Percentiles rank a stretch among this genome's conserved stretches.
These are phyloP conservation scores for Neoboletus magnificus DNA, from an alignment of 768 basidiomycete species.

Conservation along the genomic window DNA sequence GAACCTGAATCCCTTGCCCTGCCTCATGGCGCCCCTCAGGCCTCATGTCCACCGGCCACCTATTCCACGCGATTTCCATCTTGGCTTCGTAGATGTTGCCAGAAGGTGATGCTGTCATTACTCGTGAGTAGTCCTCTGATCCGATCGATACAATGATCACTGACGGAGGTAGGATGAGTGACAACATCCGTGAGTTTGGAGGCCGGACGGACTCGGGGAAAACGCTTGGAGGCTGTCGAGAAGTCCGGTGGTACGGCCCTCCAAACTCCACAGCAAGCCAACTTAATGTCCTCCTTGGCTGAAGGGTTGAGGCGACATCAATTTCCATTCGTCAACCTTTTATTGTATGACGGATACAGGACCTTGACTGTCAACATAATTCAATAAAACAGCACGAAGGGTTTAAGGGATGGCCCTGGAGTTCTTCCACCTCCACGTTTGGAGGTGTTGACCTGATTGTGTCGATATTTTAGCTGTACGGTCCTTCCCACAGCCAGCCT, in stretches of 20 bases:
- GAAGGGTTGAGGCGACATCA: background rate
- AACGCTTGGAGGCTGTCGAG: background rate
- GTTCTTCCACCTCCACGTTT: background rate
- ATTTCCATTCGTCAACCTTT: background rate
- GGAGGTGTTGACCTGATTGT: background rate
- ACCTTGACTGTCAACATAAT: background rate
- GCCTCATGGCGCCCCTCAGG: too few species aligned
- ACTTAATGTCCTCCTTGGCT: background rate
- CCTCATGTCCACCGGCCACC: conserved; percentile 11
- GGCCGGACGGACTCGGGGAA: background rate
- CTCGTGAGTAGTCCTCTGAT: background rate
- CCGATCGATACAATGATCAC: background rate
- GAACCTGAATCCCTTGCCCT: conserved; percentile 1
- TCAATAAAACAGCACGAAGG: background rate
- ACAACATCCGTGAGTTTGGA: background rate
- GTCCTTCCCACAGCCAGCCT: background rate
- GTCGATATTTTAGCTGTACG: background rate
- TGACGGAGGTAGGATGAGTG: background rate
- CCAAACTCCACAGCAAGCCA: background rate
- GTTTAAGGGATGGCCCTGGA: background rate
- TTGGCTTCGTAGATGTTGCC: background rate
- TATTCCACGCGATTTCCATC: conserved; percentile 15
- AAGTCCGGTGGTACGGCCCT: background rate
- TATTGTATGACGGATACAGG: background rate
- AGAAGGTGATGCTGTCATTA: background rate